A percentile compares a stretch with the other conserved stretches of the same genome.
Evolutionary conservation across 2,329 filamentous ascomycete species (phyloP).

Genomic region (Stagonosporopsis vannaccii): DNA sequence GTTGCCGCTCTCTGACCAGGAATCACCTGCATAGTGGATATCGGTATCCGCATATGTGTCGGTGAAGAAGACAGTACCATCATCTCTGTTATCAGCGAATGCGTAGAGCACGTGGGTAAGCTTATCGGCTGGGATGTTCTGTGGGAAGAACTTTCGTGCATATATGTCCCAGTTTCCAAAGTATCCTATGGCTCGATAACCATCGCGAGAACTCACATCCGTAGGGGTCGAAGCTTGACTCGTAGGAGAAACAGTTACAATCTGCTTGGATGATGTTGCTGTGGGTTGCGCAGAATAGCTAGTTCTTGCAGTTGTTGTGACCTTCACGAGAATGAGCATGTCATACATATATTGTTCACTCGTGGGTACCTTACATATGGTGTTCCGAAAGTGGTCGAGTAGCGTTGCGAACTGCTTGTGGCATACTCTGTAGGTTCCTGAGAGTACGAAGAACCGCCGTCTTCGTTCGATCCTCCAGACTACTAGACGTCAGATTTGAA

Average conservation of each 20-base stretch:
- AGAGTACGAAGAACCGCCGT: background rate
- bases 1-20: constrained; percentile 68
- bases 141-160: constrained; percentile 81
- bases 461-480: background rate
- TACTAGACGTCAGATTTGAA: background rate
- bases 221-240: constrained; percentile 1
- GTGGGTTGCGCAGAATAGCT: background rate
- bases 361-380: constrained; percentile 7
- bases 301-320: constrained; percentile 3
- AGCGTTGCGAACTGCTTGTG: constrained; percentile 5
- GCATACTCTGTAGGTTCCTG: background rate
- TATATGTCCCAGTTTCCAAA: constrained; percentile 88
- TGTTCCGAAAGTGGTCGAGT: constrained; percentile 11
- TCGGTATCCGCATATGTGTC: constrained; percentile 53
- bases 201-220: constrained; percentile 8
- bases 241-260: constrained; percentile 1
- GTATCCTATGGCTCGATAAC: constrained; percentile 63
- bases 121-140: constrained; percentile 79
- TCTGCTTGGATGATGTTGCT: background rate
- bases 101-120: constrained; percentile 91
- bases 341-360: background rate
- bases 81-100: constrained; percentile 86
- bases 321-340: background rate
- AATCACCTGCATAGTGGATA: constrained; percentile 68
- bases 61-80: constrained; percentile 68